Conservation (phyloP, 768 basidiomycete genomes). For the Mycena pura region DNA sequence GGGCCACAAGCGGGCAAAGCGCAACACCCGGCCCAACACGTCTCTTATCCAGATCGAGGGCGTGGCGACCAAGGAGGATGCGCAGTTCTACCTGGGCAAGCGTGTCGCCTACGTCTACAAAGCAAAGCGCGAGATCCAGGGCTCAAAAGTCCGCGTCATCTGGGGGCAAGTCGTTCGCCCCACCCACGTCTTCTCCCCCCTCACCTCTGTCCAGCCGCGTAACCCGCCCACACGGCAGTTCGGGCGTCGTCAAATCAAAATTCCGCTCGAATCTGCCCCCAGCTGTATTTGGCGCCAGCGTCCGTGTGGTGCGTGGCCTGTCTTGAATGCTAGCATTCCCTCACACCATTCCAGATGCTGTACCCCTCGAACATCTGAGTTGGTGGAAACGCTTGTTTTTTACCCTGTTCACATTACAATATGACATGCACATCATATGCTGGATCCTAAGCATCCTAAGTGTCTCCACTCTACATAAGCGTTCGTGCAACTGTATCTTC, state of each 20-base stretch:
- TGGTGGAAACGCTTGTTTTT: conserved; percentile 42
- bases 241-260: conserved; percentile 96
- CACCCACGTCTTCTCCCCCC: background rate
- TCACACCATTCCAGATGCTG: conserved; percentile 69
- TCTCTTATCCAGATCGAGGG: conserved; percentile 98
- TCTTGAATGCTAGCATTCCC: background rate
- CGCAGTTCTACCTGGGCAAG: conserved; percentile 99
- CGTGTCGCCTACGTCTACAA: conserved; percentile 98
- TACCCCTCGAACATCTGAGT: conserved; percentile 86
- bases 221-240: conserved; percentile 92
- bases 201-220: conserved; percentile 66
- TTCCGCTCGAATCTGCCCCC: conserved; percentile 96
- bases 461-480: no score
- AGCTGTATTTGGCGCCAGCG: conserved; percentile 89
- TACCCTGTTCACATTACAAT: conserved; percentile 49
- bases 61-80: conserved; percentile 90
- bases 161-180: conserved; percentile 77
- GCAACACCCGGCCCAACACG: conserved; percentile 95
- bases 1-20: conserved; percentile 98
- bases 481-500: no score
- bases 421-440: conserved; percentile 43
- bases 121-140: conserved; percentile 92
- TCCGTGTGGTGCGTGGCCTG: conserved; percentile 77
- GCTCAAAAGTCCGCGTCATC: conserved; percentile 96
- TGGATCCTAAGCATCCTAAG: conserved; percentile 3